phyloP scores from a whole-genome alignment of 495 filamentous ascomycete species.

The Oidiodendron maius region DNA sequence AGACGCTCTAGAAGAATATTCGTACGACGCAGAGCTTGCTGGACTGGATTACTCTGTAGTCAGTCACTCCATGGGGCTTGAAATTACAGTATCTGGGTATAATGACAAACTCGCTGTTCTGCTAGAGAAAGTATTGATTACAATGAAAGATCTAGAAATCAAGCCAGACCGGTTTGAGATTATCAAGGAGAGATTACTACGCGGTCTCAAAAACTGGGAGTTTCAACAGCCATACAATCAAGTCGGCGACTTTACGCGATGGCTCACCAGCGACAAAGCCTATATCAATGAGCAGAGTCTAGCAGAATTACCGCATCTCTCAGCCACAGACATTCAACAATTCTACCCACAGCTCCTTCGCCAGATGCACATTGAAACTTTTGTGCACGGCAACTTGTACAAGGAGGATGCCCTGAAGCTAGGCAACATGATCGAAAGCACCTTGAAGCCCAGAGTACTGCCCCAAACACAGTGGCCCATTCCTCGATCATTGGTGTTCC shows the following conservation, averaged over 20 bases:
- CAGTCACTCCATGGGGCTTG: constrained; percentile 64
- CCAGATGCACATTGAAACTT: constrained; percentile 81
- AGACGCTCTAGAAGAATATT: constrained; percentile 88
- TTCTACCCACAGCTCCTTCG: constrained; percentile 79
- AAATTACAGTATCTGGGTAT: constrained; percentile 80
- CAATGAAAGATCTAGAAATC: constrained; percentile 79
- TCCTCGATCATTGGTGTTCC: constrained; percentile 69
- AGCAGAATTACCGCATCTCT: constrained; percentile 68
- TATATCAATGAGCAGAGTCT: constrained; percentile 79
- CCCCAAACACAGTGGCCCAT: constrained; percentile 78
- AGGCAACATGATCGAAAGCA: constrained; percentile 74
- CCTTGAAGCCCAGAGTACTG: constrained; percentile 67
- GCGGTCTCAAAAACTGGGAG: constrained; percentile 78
- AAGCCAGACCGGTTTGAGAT: constrained; percentile 82
- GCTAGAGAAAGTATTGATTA: constrained; percentile 81
- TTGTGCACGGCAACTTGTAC: constrained; percentile 90
- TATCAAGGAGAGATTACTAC: constrained; percentile 77
- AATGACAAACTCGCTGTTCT: constrained; percentile 94
- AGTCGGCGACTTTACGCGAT: constrained; percentile 77
- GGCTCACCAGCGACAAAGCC: constrained; percentile 68
- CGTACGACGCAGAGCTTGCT: constrained; percentile 93
- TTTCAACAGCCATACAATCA: constrained; percentile 85
- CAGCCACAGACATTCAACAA: constrained; percentile 61
- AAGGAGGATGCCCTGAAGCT: constrained; percentile 90
- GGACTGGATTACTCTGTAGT: constrained; percentile 79